Base-by-base conservation (phyloP, 2,329 filamentous ascomycete genomes). In the Diaporthe citri region DNA sequence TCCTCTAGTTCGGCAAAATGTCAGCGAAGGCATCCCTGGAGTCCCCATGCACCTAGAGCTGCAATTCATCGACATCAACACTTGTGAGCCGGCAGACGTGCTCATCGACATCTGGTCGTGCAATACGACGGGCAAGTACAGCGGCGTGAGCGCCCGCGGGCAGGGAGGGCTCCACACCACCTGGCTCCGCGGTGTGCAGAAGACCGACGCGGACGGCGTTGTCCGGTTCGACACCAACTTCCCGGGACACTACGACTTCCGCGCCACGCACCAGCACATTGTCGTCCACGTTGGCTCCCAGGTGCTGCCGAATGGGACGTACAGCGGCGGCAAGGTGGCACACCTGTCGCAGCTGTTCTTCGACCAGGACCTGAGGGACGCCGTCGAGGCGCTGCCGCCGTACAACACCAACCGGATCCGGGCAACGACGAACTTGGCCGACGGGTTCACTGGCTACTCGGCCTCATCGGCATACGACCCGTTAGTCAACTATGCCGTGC, bases 151-250 rank as follows among this genome's bases (percentile, higher is more conserved):
- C 64, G 78, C 76, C n/a, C 74, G 74, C 5, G 77, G 83, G 28
- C 73, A 62, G 28, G 56, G 66, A 17, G 56, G 73, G 36, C 77
- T 85, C 57, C 80, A 82, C 28, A 82, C 82, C 1, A 87, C 86
- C 22, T 88, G 83, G 79, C 82, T 89, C 8, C 86, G 88, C 2
- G 88, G 88, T 46, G 84, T 88, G 62, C 85, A 87, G 77, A 79
- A 82, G 25, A 86, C 86, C 1, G 84, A 89, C 76, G 76, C 78
- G 4, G 85, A 88, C 62, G 88, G 88, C 51, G 85, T 89, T 20
- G 86, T 86, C 25, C 82, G 81, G 55, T 89, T 89, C 79, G 83
- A 87, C 51, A 88, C 86, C 17, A 81, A 84, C 39, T 85, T 87
- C 79, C 86, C 86, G 1, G 86, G 86, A 12, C 86, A 87, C 78